Evolutionary conservation across 2,329 filamentous ascomycete genomes (phyloP).

Genomic region (Seiridium cupressi): DNA sequence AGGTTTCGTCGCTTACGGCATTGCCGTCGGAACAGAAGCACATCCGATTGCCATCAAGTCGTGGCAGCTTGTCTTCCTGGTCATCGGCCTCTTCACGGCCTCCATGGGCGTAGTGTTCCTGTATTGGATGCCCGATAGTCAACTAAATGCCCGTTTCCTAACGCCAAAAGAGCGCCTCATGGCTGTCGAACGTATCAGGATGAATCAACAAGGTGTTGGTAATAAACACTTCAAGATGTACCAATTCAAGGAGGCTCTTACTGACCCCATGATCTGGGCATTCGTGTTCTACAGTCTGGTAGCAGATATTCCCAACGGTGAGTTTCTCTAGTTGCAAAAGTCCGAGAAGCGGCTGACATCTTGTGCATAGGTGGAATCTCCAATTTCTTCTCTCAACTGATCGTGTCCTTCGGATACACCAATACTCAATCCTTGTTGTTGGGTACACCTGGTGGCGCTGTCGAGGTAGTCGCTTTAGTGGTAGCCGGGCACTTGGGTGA

Average conservation of each 20-base stretch:
- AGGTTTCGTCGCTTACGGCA: conserved; percentile 38
- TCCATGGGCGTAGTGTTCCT: conserved; percentile 46
- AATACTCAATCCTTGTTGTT: conserved; percentile 61
- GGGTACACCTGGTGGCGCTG: conserved; percentile 62
- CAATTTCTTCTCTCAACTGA: conserved; percentile 40
- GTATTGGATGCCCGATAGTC: conserved; percentile 44
- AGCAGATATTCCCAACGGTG: conserved; percentile 35
- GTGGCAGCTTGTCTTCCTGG: conserved; percentile 64
- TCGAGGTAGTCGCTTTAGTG: conserved; percentile 60
- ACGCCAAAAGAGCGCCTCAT: conserved; percentile 59
- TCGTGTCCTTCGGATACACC: conserved; percentile 61
- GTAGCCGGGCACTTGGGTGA: conserved; percentile 51
- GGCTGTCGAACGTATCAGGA: conserved; percentile 49
- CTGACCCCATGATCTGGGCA: conserved; percentile 35
- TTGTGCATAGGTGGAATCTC: conserved; percentile 22
- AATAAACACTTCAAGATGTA: conserved; percentile 67
- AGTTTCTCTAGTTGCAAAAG: conserved; percentile 1
- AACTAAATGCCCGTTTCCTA: conserved; percentile 41
- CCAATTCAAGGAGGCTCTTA: conserved; percentile 46
- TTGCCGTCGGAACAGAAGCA: conserved; percentile 45
- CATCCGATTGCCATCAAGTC: conserved; percentile 47
- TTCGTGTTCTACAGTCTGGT: conserved; percentile 32
- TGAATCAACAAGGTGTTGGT: conserved; percentile 66
- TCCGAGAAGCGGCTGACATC: not conserved
- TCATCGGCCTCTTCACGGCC: conserved; percentile 51